Percentiles rank a stretch among this genome's conserved stretches.
Evolutionary conservation across 768 basidiomycete species (phyloP).

Genomic region (Butyriboletus loyo): DNA sequence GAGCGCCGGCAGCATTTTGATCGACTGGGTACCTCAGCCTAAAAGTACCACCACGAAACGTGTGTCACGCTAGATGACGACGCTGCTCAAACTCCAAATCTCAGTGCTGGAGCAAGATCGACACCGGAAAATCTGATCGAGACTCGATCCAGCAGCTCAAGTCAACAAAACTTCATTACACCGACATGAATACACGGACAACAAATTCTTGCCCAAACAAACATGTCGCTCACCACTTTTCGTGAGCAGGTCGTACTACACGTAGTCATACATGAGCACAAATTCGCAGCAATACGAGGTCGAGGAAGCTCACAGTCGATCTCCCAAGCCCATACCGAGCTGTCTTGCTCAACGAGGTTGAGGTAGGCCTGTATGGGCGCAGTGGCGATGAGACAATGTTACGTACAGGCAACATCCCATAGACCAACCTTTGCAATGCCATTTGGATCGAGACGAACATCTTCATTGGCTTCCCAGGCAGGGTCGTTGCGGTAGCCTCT

Average conservation of each 20-base stretch:
- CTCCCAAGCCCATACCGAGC: conserved; percentile 77
- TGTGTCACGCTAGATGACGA: background rate
- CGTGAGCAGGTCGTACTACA: conserved; percentile 50
- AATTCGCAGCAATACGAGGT: background rate
- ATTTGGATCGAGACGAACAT: conserved; percentile 54
- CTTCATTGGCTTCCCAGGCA: conserved; percentile 43
- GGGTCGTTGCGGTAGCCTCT: conserved; percentile 29
- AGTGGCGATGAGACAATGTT: background rate
- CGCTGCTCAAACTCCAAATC: background rate
- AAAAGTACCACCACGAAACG: background rate
- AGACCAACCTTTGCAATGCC: conserved; percentile 63
- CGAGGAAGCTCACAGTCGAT: conserved; percentile 56
- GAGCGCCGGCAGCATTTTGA: background rate
- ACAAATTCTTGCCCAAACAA: background rate
- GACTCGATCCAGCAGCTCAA: background rate
- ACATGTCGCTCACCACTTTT: conserved; percentile 42
- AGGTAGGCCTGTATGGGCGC: conserved; percentile 52
- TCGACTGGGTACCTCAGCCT: background rate
- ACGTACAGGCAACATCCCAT: background rate
- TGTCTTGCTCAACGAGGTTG: conserved; percentile 64
- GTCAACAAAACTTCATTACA: background rate
- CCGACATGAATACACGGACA: background rate
- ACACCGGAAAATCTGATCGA: background rate
- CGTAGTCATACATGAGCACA: background rate
- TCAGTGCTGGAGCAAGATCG: background rate